A percentile compares a stretch with the other conserved stretches of the same genome.
Conservation (phyloP, 345 rosid species). For the Dipteronia sinensis region DNA sequence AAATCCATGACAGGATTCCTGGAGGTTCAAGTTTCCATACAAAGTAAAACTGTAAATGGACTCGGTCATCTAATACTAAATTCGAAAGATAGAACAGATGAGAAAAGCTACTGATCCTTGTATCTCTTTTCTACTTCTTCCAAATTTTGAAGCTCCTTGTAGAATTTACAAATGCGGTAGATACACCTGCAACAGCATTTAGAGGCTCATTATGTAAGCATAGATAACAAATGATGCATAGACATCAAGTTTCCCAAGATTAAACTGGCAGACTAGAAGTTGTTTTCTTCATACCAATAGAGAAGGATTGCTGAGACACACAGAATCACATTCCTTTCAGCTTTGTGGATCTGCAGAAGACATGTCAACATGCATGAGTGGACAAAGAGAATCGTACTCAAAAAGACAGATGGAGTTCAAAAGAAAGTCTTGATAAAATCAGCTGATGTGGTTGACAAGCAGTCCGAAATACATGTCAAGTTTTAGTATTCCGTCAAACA, state of each 20-base stretch:
- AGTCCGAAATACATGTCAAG: background rate
- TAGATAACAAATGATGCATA: background rate
- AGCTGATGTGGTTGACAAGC: background rate
- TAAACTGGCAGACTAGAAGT: background rate
- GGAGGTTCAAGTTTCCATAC: background rate
- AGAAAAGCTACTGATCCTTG: conserved; percentile 53
- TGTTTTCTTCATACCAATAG: conserved; percentile 60
- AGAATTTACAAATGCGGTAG: conserved; percentile 71
- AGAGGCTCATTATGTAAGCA: conserved; percentile 9
- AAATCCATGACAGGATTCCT: background rate
- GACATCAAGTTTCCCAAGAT: background rate
- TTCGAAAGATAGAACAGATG: background rate
- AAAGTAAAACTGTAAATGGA: background rate
- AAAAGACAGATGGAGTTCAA: no score
- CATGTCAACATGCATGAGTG: conserved; percentile 11
- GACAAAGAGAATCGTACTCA: background rate
- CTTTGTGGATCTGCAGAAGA: conserved; percentile 70
- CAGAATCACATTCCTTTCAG: conserved; percentile 81
- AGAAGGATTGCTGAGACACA: conserved; percentile 80
- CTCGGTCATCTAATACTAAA: background rate
- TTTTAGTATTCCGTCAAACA: background rate
- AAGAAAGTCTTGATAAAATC: background rate
- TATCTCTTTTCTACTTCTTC: conserved; percentile 79
- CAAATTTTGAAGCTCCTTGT: conserved; percentile 70
- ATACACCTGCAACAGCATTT: conserved; percentile 59